phyloP scores from a whole-genome alignment of 169 alveolate genomes.

The Perkinsus chesapeaki region DNA sequence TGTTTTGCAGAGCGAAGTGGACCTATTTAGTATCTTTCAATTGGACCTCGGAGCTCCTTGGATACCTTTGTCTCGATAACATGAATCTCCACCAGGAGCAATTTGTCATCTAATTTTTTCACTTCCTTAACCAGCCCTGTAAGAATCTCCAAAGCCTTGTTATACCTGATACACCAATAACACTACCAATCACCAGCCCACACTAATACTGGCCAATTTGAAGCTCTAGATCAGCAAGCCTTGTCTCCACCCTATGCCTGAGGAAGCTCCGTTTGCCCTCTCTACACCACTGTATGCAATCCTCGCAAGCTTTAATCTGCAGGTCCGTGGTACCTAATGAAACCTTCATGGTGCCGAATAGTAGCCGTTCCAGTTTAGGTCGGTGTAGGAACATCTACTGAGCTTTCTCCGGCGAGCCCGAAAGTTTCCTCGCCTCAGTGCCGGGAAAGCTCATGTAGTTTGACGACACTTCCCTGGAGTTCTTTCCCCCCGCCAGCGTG shows the following conservation, averaged over 20 bases:
- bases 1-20: background rate
- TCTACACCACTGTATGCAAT: conserved; percentile 80
- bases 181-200: background rate
- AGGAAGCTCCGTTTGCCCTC: conserved; percentile 78
- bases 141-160: conserved; percentile 64
- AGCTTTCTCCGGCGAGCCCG: too few relatives aligned
- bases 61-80: conserved; percentile 71
- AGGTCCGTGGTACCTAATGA: conserved; percentile 20
- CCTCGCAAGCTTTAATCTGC: conserved; percentile 71
- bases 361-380: too few relatives aligned
- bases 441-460: too few relatives aligned
- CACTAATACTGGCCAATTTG: conserved; percentile 25
- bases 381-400: too few relatives aligned
- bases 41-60: background rate
- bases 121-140: conserved; percentile 68
- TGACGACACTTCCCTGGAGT: too few relatives aligned
- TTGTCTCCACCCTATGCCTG: conserved; percentile 71
- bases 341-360: too few relatives aligned
- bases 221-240: conserved; percentile 69
- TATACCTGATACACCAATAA: background rate
- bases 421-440: too few relatives aligned
- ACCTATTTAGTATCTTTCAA: background rate
- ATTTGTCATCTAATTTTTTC: conserved; percentile 87
- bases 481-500: too few relatives aligned
- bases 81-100: conserved; percentile 79